A percentile compares a stretch with the other conserved stretches of the same genome.
phyloP scores from a whole-genome alignment of 306 rosid species.

The Prosopis cineraria region DNA sequence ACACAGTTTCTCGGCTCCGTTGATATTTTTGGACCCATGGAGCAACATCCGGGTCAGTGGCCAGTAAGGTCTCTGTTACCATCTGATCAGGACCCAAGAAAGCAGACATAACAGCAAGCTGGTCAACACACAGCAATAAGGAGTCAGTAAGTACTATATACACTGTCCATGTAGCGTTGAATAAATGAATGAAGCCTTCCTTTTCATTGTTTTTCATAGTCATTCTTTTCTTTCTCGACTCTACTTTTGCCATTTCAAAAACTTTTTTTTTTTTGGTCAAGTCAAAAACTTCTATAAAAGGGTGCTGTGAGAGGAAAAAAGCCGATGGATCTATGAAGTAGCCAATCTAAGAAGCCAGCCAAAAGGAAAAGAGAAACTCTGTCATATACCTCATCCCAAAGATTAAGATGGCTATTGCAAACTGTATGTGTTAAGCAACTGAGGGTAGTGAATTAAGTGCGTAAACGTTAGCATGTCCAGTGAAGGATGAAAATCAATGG shows the following conservation, averaged over 20 bases:
- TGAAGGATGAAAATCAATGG: not conserved
- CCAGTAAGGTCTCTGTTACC: slow-evolving; percentile 76
- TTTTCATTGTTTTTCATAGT: not conserved
- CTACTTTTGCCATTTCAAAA: slow-evolving; percentile 24
- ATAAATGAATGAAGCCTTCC: not conserved
- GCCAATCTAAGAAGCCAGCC: not conserved
- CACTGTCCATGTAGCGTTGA: not conserved
- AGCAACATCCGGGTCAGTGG: slow-evolving; percentile 74
- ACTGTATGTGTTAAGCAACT: slow-evolving; percentile 2
- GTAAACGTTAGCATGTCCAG: not conserved
- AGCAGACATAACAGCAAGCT: slow-evolving; percentile 90
- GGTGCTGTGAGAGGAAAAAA: not conserved
- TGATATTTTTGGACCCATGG: slow-evolving; percentile 94
- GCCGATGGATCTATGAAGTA: not conserved
- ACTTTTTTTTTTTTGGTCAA: too few relatives aligned
- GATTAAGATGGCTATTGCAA: slow-evolving; percentile 7
- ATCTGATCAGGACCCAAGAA: slow-evolving; percentile 90
- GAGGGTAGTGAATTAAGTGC: not conserved
- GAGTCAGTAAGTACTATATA: slow-evolving; percentile 22
- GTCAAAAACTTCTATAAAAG: not conserved
- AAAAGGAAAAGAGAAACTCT: not conserved
- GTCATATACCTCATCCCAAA: not conserved
- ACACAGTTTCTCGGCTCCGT: slow-evolving; percentile 92
- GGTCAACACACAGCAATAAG: slow-evolving; percentile 33
- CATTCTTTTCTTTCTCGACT: not conserved